Base-by-base conservation (phyloP, 2,329 filamentous ascomycete genomes). In the Monilinia aucupariae region DNA sequence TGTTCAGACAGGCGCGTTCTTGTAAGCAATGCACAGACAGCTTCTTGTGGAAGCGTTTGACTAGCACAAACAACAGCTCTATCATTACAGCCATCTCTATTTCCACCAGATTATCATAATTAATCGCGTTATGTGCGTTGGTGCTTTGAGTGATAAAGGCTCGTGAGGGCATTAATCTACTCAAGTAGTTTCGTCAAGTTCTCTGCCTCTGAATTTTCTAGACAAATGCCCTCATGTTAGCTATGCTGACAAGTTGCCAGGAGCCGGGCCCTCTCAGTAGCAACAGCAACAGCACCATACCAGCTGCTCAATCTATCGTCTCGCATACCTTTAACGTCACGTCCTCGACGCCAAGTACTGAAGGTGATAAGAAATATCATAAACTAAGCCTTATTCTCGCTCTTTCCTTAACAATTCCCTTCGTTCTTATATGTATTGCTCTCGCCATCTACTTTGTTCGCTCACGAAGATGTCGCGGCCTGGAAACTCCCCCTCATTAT, bases 361-460 rank as follows among this genome's bases (percentile, higher is more conserved):
- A 51, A 50, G 25, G 43, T 8, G n/a, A 52, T n/a, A 51, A 43
- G 22, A 52, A 58, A 43, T 51, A 56, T 27, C 60, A 58, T 20
- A 58, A 62, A 25, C n/a, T 62, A 13, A 52, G 32, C 13, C 45
- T 62, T 4, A 55, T 62, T n/a, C 60, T 62, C 43, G 51, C 60
- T 6, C n/a, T 58, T 4, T 62, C 60, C 27, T 34, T 58, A 10
- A 62, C 60, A 4, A 50, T 62, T 22, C 60, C 60, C 13, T 62
- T 62, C 25, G 20, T 62, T 20, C 22, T 62, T 25, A 50, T 62
- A 37, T 62, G 60, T 2, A 25, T 56, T 25, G 43, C 43, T 20
- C 37, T 62, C 15, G 43, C 43, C 25, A 58, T 62, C 12, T 58
- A 62, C 25, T 56, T 58, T 13, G 41, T 62, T 56, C 60, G 34